Conservation (phyloP, 176 grass and related monocot species). For the Thinopyrum elongatum region DNA sequence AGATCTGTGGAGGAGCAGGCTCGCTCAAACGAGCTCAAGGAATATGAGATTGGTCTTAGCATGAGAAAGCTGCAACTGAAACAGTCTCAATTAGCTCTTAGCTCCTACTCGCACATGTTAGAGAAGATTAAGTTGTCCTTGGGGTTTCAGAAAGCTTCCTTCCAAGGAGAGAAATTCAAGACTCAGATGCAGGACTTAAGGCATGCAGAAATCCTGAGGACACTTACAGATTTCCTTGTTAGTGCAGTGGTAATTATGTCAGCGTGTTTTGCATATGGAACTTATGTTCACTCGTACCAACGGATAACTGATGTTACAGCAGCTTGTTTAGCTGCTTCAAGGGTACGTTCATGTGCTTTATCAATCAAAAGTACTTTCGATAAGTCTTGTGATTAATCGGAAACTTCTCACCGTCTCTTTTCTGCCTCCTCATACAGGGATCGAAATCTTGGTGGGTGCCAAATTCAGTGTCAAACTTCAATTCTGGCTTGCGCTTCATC, state of each 20-base stretch:
- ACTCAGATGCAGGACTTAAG: conserved; percentile 69
- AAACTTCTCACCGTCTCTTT: not conserved
- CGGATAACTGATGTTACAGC: conserved; percentile 68
- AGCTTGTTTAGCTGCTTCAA: conserved; percentile 47
- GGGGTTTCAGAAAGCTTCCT: conserved; percentile 83
- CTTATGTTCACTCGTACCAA: conserved; percentile 70
- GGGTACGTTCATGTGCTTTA: conserved; percentile 39
- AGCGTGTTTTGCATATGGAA: conserved; percentile 65
- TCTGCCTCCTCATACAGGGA: conserved; percentile 42
- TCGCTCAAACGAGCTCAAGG: conserved; percentile 84
- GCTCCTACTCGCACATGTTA: conserved; percentile 59
- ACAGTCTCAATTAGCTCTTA: conserved; percentile 66
- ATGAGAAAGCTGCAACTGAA: conserved; percentile 82
- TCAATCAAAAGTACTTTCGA: not conserved
- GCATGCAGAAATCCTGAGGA: conserved; percentile 62
- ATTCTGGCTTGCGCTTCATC: conserved; percentile 52
- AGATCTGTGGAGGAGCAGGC: conserved; percentile 73
- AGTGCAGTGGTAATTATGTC: conserved; percentile 88
- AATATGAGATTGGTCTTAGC: conserved; percentile 69
- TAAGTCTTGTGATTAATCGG: not conserved
- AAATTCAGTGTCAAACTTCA: conserved; percentile 67
- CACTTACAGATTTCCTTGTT: conserved; percentile 75
- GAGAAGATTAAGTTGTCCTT: conserved; percentile 76
- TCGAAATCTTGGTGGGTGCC: conserved; percentile 86
- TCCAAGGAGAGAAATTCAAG: too few species aligned